Evolutionary conservation across 495 filamentous ascomycete species (phyloP).

Genomic region (Penicillium diatomitis): DNA sequence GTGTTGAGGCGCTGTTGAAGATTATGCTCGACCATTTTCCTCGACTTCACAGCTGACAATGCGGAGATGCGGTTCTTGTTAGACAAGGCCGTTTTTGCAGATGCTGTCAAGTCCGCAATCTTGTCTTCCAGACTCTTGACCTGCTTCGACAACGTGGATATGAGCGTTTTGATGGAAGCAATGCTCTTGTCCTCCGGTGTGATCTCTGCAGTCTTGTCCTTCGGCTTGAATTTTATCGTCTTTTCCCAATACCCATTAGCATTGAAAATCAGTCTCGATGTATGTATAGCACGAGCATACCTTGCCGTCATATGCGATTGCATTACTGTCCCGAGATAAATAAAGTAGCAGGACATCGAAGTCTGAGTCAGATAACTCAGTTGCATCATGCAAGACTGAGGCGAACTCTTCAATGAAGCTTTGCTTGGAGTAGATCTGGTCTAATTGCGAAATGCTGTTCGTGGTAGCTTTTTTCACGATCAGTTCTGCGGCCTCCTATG

Average conservation of each 20-base stretch:
- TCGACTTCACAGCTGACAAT: constrained; percentile 66
- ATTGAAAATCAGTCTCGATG: constrained; percentile 1
- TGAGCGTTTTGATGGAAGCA: constrained; percentile 63
- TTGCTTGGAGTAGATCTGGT: constrained; percentile 58
- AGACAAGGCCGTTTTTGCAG: constrained; percentile 57
- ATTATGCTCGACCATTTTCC: constrained; percentile 66
- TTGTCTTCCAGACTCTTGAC: constrained; percentile 50
- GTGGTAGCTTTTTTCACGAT: constrained; percentile 37
- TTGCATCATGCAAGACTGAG: constrained; percentile 37
- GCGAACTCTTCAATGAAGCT: constrained; percentile 54
- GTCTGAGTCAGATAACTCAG: constrained; percentile 55
- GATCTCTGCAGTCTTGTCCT: constrained; percentile 42
- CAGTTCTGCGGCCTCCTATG: constrained; percentile 37
- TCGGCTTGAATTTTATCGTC: constrained; percentile 65
- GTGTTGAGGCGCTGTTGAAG: constrained; percentile 60
- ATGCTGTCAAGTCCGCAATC: constrained; percentile 37
- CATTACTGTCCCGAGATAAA: constrained; percentile 57
- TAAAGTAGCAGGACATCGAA: constrained; percentile 62
- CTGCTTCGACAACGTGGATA: constrained; percentile 52
- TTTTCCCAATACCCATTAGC: constrained; percentile 20
- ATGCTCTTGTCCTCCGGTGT: constrained; percentile 71
- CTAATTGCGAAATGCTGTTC: constrained; percentile 35
- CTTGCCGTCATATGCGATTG: constrained; percentile 56
- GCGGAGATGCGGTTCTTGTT: constrained; percentile 66
- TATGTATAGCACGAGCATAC: constrained; percentile 27